Evolutionary conservation across 2,329 filamentous ascomycete species (phyloP).

Genomic region (Ceratocystis albifundus): DNA sequence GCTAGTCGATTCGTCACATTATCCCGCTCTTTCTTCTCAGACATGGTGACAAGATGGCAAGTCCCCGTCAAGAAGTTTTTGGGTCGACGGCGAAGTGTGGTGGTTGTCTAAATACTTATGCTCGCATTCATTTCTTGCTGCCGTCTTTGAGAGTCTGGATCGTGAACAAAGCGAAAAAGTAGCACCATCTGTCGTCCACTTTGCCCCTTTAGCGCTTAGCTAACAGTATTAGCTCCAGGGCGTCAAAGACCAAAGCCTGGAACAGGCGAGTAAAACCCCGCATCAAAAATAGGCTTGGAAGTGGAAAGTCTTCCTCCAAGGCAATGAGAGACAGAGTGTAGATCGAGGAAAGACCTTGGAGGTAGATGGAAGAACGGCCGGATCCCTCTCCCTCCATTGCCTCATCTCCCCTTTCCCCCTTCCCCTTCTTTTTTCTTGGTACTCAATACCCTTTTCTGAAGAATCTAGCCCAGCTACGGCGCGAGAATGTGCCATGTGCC

Average conservation of each 20-base stretch:
- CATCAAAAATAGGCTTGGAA: background rate
- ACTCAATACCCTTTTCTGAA: background rate
- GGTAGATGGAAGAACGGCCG: background rate
- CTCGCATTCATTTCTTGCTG: background rate
- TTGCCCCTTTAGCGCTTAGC: background rate
- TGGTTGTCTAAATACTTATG: background rate
- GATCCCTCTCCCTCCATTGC: background rate
- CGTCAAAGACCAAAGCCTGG: background rate
- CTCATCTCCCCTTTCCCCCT: background rate
- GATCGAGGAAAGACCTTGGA: too few species aligned
- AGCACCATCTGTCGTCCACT: background rate
- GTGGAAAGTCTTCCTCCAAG: background rate
- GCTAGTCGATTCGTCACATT: background rate
- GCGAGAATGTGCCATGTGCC: background rate
- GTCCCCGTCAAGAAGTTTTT: background rate
- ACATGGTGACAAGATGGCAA: background rate
- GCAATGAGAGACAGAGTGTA: too few species aligned
- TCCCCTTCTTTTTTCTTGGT: background rate
- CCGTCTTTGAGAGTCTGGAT: background rate
- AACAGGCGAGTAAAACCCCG: background rate
- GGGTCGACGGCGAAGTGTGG: background rate
- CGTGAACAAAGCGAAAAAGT: background rate
- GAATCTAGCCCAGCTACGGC: background rate
- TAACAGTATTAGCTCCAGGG: background rate
- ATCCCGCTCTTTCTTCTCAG: background rate